These are phyloP conservation scores for Fusarium veterinarium DNA, from an alignment of 2,329 filamentous ascomycete species.

Conservation along the genomic window DNA sequence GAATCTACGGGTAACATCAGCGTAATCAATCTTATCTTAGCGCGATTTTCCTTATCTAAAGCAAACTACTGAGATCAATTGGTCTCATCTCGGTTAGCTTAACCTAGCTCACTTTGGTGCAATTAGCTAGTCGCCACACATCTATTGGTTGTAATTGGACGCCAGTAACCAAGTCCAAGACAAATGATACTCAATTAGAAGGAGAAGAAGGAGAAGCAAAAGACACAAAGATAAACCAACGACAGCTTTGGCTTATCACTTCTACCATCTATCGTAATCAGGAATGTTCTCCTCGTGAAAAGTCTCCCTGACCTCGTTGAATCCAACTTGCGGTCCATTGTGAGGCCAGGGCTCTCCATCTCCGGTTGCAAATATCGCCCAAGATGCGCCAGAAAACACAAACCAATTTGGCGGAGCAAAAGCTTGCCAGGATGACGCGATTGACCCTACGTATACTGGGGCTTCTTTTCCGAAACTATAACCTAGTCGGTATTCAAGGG, in stretches of 20 bases:
- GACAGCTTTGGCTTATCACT: fast-evolving
- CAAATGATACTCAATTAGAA: not conserved
- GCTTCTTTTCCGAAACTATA: not conserved
- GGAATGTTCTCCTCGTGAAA: not conserved
- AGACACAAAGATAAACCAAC: fast-evolving
- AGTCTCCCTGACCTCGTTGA: not conserved
- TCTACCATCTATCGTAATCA: not conserved
- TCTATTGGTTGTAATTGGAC: not conserved
- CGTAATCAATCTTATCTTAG: fast-evolving
- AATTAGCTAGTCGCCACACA: not conserved
- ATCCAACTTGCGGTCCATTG: not conserved
- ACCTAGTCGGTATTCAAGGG: not conserved
- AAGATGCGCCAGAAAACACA: not conserved
- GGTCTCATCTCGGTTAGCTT: not conserved
- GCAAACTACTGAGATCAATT: not conserved
- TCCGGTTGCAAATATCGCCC: not conserved
- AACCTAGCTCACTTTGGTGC: not conserved
- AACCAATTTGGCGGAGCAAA: not conserved
- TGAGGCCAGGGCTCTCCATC: not conserved
- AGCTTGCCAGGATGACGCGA: not conserved
- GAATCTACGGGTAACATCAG: fast-evolving
- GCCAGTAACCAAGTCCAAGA: not conserved
- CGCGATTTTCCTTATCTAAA: not conserved
- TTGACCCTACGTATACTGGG: not conserved
- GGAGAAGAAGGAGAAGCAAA: not conserved